Percentiles rank a stretch among this genome's conserved stretches.
Evolutionary conservation across 2,329 filamentous ascomycete species (phyloP).

Genomic region (Alternaria sp.): DNA sequence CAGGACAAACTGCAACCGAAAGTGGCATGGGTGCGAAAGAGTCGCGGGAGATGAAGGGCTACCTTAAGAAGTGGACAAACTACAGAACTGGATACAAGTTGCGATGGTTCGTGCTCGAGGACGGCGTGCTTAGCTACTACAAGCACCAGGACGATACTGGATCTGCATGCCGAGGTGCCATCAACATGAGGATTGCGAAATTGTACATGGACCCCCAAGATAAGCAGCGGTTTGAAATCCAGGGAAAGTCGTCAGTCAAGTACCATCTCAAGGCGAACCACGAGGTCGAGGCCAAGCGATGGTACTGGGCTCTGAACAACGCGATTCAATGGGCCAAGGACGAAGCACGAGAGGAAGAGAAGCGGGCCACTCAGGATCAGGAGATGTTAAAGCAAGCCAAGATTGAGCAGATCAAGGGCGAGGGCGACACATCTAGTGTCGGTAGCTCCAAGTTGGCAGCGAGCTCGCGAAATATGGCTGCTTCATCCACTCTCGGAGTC

Average conservation of each 20-base stretch:
- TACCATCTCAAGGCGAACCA: slow-evolving; percentile 98
- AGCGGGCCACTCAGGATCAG: slow-evolving; percentile 75
- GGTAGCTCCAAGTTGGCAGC: slow-evolving; percentile 42
- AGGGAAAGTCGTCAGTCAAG: slow-evolving; percentile 97
- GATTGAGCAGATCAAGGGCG: slow-evolving; percentile 69
- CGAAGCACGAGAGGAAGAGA: slow-evolving; percentile 90
- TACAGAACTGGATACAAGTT: slow-evolving; percentile 97
- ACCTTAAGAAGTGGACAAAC: slow-evolving; percentile 99
- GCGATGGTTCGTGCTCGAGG: slow-evolving; percentile 96
- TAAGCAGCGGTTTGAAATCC: slow-evolving; percentile 97
- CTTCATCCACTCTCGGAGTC: slow-evolving; percentile 59
- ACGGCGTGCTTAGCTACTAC: slow-evolving; percentile 97
- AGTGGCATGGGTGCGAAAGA: slow-evolving; percentile 77
- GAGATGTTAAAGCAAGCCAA: slow-evolving; percentile 80
- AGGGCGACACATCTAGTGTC: slow-evolving; percentile 55
- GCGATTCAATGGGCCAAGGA: slow-evolving; percentile 99
- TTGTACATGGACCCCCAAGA: slow-evolving; percentile 97
- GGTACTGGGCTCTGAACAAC: slow-evolving; percentile 99
- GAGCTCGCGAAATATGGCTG: slow-evolving; percentile 41
- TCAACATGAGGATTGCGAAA: slow-evolving; percentile 97
- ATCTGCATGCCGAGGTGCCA: slow-evolving; percentile 94
- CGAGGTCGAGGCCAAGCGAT: slow-evolving; percentile 96
- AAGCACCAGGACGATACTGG: slow-evolving; percentile 98
- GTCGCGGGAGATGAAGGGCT: slow-evolving; percentile 96
- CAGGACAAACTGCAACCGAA: slow-evolving; percentile 67